A percentile compares a stretch with the other conserved stretches of the same genome.
Evolutionary conservation across 305 asterid species (phyloP).

Genomic region (Caryopteris hybrid): DNA sequence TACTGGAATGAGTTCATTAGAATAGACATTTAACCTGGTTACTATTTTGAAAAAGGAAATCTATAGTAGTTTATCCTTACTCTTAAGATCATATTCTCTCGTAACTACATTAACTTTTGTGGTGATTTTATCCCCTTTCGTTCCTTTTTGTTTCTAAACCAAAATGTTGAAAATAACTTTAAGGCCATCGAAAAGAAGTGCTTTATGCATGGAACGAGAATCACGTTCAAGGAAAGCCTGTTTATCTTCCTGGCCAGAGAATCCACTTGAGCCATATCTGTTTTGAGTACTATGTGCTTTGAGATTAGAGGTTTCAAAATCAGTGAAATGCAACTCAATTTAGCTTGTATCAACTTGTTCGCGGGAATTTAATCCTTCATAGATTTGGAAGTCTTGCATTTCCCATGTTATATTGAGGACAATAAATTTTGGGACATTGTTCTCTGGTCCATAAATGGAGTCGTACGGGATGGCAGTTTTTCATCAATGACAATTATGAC

Average conservation of each 20-base stretch:
- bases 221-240: neutral
- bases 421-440: slow-evolving; percentile 1
- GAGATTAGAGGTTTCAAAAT: neutral
- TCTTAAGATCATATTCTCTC: slow-evolving; percentile 11
- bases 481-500: neutral
- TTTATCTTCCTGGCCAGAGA: neutral
- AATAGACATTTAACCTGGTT: neutral
- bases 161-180: neutral
- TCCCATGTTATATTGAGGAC: neutral
- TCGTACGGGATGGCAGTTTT: neutral
- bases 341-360: neutral
- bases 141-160: neutral
- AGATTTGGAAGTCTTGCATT: neutral
- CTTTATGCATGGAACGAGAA: neutral
- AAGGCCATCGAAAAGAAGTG: neutral
- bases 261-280: neutral
- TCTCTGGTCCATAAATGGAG: slow-evolving; percentile 4
- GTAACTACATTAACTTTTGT: neutral
- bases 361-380: neutral
- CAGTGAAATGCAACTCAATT: neutral
- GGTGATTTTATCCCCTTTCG: neutral
- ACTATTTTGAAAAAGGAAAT: neutral
- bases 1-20: neutral
- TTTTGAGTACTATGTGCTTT: neutral
- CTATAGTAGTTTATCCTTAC: neutral